Conservation (phyloP, 2,329 filamentous ascomycete species). For the Metarhizium brunneum region DNA sequence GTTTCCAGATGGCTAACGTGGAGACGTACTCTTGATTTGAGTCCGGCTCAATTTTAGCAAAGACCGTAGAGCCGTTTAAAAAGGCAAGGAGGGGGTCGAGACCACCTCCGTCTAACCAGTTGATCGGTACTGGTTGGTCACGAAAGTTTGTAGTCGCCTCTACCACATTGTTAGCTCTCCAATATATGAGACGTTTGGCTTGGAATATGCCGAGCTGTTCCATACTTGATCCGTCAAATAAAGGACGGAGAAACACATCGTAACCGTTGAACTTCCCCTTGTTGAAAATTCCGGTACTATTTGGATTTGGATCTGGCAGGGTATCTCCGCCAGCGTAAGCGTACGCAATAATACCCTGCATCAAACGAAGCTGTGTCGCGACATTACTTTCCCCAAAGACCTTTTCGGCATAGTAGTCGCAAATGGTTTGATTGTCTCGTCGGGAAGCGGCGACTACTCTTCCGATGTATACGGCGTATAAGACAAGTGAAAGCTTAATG, state of each 20-base stretch:
- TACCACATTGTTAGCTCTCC: not conserved
- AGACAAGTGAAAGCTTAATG: not conserved
- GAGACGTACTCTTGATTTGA: conserved; percentile 20
- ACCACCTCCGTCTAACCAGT: conserved; percentile 23
- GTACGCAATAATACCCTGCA: conserved; percentile 19
- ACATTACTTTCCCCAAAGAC: conserved; percentile 15
- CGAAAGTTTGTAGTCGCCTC: conserved; percentile 19
- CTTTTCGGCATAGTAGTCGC: conserved; percentile 20
- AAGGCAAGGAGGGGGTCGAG: conserved; percentile 15
- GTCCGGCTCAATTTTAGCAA: conserved; percentile 11
- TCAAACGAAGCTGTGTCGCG: conserved; percentile 16
- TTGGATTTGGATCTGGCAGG: conserved; percentile 8
- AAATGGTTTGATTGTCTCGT: conserved; percentile 12
- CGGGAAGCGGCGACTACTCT: not conserved
- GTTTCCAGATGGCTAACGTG: not conserved
- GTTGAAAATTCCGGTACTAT: conserved; percentile 20
- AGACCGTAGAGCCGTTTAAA: conserved; percentile 13
- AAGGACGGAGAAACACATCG: conserved; percentile 16
- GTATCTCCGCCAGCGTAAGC: conserved; percentile 17
- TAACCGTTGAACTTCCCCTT: conserved; percentile 13
- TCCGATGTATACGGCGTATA: not conserved
- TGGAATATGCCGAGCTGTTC: not conserved
- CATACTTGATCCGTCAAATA: conserved; percentile 21
- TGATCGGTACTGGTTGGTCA: conserved; percentile 13
- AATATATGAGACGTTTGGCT: not conserved